These are phyloP conservation scores for Cucurbitaria berberidis DNA, from an alignment of 2,329 filamentous ascomycete genomes.

Conservation along the genomic window DNA sequence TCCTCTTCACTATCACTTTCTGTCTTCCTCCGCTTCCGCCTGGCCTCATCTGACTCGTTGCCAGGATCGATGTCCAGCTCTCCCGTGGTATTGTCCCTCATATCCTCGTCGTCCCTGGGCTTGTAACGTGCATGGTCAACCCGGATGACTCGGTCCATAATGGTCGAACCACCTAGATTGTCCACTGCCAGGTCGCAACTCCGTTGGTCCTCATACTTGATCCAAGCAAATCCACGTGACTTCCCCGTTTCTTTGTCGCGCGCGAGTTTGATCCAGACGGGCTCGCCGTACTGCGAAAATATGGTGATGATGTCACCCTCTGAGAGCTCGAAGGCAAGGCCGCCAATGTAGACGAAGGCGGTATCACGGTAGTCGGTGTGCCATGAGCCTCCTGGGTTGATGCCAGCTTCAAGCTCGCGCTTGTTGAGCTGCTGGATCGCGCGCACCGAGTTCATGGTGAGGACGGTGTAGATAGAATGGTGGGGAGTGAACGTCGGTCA, in stretches of 20 bases:
- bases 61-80: conserved; percentile 46
- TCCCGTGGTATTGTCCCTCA: conserved; percentile 67
- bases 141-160: conserved; percentile 78
- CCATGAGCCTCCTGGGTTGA: conserved; percentile 88
- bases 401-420: conserved; percentile 88
- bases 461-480: background rate
- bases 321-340: conserved; percentile 87
- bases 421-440: conserved; percentile 93
- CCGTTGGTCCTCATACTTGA: conserved; percentile 98
- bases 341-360: conserved; percentile 95
- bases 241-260: conserved; percentile 97
- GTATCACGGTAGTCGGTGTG: conserved; percentile 98
- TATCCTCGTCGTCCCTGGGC: conserved; percentile 74
- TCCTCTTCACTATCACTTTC: conserved; percentile 52
- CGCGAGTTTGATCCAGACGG: conserved; percentile 87
- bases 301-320: conserved; percentile 97
- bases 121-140: conserved; percentile 97
- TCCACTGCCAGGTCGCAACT: conserved; percentile 96
- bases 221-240: conserved; percentile 90
- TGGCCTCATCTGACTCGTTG: conserved; percentile 54
- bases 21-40: conserved; percentile 54
- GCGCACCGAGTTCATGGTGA: conserved; percentile 88
- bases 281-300: conserved; percentile 96
- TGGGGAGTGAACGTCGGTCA: conserved; percentile 1
- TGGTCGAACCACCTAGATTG: conserved; percentile 85